A percentile compares a stretch with the other conserved stretches of the same genome.
phyloP scores from a whole-genome alignment of 441 rosid genomes.

The Euphorbia celastroides region DNA sequence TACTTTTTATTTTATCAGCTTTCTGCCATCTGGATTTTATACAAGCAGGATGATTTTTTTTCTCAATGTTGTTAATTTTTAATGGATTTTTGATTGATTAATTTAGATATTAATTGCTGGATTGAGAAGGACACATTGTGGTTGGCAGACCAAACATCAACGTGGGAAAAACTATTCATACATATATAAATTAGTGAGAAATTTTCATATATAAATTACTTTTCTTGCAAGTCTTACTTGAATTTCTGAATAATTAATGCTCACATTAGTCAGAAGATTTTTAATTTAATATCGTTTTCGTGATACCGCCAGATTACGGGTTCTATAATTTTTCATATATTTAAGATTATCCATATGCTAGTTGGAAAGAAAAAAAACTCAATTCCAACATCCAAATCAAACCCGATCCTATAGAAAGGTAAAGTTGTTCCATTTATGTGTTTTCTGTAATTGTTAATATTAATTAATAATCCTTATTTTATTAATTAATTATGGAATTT shows the following conservation, averaged over 20 bases:
- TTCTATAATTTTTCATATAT: background rate
- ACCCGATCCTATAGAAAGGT: background rate
- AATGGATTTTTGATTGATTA: conserved; percentile 2
- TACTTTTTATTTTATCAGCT: background rate
- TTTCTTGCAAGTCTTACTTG: conserved; percentile 32
- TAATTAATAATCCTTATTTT: background rate
- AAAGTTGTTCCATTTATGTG: background rate
- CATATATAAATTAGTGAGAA: background rate
- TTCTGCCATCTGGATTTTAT: background rate
- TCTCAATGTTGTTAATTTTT: background rate
- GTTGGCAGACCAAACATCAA: conserved; percentile 32
- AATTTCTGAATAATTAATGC: background rate
- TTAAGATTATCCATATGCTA: background rate
- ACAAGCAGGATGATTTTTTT: background rate
- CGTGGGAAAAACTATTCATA: conserved; percentile 15
- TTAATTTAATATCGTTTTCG: background rate
- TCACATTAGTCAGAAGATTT: conserved; percentile 3
- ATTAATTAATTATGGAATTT: background rate
- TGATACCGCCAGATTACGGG: background rate
- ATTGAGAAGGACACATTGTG: conserved; percentile 7
- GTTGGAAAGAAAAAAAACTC: background rate
- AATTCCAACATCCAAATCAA: background rate
- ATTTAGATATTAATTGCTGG: conserved; percentile 12
- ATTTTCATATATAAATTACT: conserved; percentile 21
- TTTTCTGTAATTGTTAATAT: background rate